phyloP scores from a whole-genome alignment of 306 rosid species.

The Trifolium pratense region DNA sequence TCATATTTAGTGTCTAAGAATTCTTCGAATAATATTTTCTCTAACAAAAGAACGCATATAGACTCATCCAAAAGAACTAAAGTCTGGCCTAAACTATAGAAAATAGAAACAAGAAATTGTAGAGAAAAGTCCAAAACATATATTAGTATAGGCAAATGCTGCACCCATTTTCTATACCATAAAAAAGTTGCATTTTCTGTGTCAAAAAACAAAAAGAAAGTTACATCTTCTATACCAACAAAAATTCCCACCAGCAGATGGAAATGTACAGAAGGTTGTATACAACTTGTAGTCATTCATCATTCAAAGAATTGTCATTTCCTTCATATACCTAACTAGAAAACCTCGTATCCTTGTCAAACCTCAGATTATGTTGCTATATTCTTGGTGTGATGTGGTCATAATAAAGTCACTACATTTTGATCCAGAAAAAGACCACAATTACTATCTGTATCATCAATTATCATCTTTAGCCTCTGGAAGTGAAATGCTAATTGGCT shows the following conservation, averaged over 20 bases:
- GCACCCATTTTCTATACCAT: slow-evolving; percentile 36
- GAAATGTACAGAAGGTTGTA: slow-evolving; percentile 3
- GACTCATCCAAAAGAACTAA: neutral
- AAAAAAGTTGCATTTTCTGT: neutral
- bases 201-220: too few relatives aligned
- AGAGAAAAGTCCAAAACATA: slow-evolving; percentile 23
- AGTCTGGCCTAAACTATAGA: neutral
- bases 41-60: neutral
- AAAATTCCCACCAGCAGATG: slow-evolving; percentile 17
- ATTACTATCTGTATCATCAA: slow-evolving; percentile 34
- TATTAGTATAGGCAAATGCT: slow-evolving; percentile 6
- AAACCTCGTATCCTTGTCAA: slow-evolving; percentile 1
- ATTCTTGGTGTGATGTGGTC: slow-evolving; percentile 31
- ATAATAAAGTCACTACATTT: slow-evolving; percentile 20
- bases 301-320: slow-evolving; percentile 37
- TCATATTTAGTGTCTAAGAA: neutral
- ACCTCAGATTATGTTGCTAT: neutral
- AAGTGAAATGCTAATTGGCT: slow-evolving; percentile 61
- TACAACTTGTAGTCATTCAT: slow-evolving; percentile 31
- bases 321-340: slow-evolving; percentile 29
- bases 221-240: slow-evolving; percentile 10
- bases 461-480: slow-evolving; percentile 47
- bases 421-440: slow-evolving; percentile 39
- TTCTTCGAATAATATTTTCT: neutral
- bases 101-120: neutral